Percentiles rank a stretch among this genome's conserved stretches.
phyloP scores from a whole-genome alignment of 2,329 filamentous ascomycete species.

The Zalaria sp. region DNA sequence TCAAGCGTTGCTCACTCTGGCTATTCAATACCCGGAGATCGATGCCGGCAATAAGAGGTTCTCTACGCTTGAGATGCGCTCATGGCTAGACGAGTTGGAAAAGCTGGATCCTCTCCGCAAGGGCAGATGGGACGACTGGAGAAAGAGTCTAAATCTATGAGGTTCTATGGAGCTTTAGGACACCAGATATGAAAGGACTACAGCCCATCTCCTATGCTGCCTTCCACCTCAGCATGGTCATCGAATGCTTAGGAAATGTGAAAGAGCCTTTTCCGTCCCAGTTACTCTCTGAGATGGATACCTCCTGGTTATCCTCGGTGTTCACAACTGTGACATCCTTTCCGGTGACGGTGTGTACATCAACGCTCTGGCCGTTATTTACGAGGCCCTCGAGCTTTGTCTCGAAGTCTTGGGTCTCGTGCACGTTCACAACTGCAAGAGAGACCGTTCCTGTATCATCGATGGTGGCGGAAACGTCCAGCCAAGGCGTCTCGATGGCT shows the following conservation, averaged over 20 bases:
- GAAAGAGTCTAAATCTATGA: constrained; percentile 31
- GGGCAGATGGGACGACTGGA: constrained; percentile 63
- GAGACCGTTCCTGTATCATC: constrained; percentile 47
- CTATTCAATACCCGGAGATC: constrained; percentile 43
- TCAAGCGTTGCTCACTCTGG: constrained; percentile 68
- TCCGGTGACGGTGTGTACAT: constrained; percentile 51
- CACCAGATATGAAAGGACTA: no score
- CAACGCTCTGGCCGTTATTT: constrained; percentile 30
- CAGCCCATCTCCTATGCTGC: neutral
- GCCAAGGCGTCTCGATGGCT: constrained; percentile 53
- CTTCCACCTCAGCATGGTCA: constrained; percentile 8
- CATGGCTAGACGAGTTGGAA: constrained; percentile 49
- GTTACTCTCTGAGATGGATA: constrained; percentile 43
- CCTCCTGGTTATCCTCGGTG: constrained; percentile 46
- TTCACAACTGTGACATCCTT: constrained; percentile 45
- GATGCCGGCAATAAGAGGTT: constrained; percentile 24
- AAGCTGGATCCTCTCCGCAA: constrained; percentile 59
- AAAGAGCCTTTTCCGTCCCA: constrained; percentile 52
- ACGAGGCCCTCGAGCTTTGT: constrained; percentile 44
- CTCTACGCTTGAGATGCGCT: constrained; percentile 29
- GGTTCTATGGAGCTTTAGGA: no score
- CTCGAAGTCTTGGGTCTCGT: constrained; percentile 44
- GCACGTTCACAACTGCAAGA: constrained; percentile 60
- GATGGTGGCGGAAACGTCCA: constrained; percentile 52
- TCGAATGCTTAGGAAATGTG: constrained; percentile 43